Percentiles rank a stretch among this genome's conserved stretches.
phyloP scores from a whole-genome alignment of 768 basidiomycete genomes.

The Psilocybe tampanensis region DNA sequence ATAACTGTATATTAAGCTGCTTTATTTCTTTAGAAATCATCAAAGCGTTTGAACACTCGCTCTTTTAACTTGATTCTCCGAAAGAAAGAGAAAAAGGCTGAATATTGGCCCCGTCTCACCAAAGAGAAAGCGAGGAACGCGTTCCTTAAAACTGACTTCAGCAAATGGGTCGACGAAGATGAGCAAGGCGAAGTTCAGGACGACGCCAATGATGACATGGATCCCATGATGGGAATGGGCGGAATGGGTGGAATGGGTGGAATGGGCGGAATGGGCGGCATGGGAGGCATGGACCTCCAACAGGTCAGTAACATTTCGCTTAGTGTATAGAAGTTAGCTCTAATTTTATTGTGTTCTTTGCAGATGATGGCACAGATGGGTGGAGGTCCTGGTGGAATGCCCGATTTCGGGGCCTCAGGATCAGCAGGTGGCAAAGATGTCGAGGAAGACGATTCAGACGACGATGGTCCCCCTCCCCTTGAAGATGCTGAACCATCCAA shows the following conservation, averaged over 20 bases:
- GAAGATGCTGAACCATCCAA: conserved; percentile 62
- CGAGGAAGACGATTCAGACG: conserved; percentile 53
- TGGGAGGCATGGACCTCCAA: conserved; percentile 67
- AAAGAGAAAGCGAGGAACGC: conserved; percentile 82
- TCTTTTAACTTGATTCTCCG: conserved; percentile 67
- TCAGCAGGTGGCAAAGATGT: conserved; percentile 29
- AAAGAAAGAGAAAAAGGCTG: conserved; percentile 76
- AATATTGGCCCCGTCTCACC: conserved; percentile 93
- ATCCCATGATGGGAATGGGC: conserved; percentile 50
- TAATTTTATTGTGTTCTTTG: conserved; percentile 4
- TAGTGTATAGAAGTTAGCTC: not conserved
- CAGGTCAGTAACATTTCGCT: conserved; percentile 41
- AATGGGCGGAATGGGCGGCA: conserved; percentile 58
- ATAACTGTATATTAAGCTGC: conserved; percentile 1
- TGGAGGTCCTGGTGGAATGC: conserved; percentile 22
- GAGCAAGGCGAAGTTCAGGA: conserved; percentile 75
- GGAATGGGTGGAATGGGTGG: conserved; percentile 62
- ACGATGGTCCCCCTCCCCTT: conserved; percentile 80
- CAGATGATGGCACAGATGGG: conserved; percentile 60
- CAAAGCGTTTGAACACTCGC: conserved; percentile 65
- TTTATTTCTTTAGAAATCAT: conserved; percentile 49
- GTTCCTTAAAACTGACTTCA: conserved; percentile 94
- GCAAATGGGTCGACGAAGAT: conserved; percentile 96
- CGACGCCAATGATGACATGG: conserved; percentile 51
- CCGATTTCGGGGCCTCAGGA: conserved; percentile 23